Percentiles rank a stretch among this genome's conserved stretches.
These are phyloP conservation scores for Aegilops speltoides DNA, from an alignment of 176 grass and related monocot species.

Conservation along the genomic window DNA sequence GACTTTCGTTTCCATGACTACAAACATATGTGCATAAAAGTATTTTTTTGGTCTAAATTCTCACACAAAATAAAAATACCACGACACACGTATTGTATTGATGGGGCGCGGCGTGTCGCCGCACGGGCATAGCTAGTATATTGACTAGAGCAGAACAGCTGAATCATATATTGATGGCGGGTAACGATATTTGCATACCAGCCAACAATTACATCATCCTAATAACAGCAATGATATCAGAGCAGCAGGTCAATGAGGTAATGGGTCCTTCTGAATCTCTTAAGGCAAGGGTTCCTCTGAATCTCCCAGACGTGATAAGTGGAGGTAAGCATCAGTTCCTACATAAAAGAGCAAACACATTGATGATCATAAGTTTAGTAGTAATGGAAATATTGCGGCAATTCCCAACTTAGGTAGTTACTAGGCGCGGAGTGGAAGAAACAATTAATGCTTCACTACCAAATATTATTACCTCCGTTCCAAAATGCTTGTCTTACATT, in stretches of 20 bases:
- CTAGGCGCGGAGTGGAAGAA: background rate
- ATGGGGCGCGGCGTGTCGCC: too few species aligned
- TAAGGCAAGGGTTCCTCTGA: constrained; percentile 89
- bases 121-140: too few species aligned
- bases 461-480: background rate
- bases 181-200: constrained; percentile 43
- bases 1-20: too few species aligned
- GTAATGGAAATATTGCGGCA: background rate
- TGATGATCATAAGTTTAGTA: background rate
- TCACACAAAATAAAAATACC: too few species aligned
- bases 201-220: constrained; percentile 32
- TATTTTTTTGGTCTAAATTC: too few species aligned
- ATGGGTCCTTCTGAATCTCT: constrained; percentile 33
- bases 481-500: too few species aligned
- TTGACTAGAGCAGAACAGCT: constrained; percentile 6
- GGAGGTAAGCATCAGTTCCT: constrained; percentile 98
- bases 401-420: background rate
- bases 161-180: constrained; percentile 34
- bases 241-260: background rate
- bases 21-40: too few species aligned
- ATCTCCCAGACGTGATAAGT: constrained; percentile 88
- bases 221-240: constrained; percentile 34
- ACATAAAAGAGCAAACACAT: background rate
- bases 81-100: too few species aligned
- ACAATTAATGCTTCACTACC: background rate